Evolutionary conservation across 2,329 filamentous ascomycete genomes (phyloP), one percentile per base, ranked within the genome.

Genomic region (Mariannaea sp.): DNA sequence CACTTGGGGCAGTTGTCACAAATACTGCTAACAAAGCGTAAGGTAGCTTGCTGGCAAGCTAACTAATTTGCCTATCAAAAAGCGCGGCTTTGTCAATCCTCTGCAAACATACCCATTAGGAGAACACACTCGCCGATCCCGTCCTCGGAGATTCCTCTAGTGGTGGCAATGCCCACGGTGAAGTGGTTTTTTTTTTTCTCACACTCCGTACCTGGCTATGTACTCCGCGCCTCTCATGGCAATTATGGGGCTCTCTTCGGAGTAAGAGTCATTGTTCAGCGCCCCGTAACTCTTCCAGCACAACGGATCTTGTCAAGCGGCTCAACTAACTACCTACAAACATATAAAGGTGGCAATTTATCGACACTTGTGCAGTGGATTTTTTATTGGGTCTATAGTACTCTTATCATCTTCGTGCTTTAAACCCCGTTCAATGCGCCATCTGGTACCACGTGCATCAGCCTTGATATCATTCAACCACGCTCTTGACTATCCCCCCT

Each of bases 221-320:
- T n/a, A n/a, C n/a, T n/a, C n/a, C n/a, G n/a, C n/a, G n/a, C n/a
- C n/a, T n/a, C 44, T 46, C 45, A 42, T 33, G 43, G 42, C 14
- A 40, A 57, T 62, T 63, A 58, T 62, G 59, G 55, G 57, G 63
- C 63, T 40, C 36, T 35, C 27, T 4, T 57, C 59, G 41, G 57
- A 61, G 63, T 36, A 56, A 53, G 63, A 65, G 61, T 65, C 63
- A 66, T 55, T 56, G 48, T 51, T 38, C 29, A 39, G 54, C 20
- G 49, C 26, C 29, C 40, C 43, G 35, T 30, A 26, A 33, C 43
- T 38, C 39, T 42, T 42, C 42, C 47, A 29, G 49, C 32, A 10
- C 5, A 40, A 49, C 41, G 19, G 14, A 35, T 27, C 17, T 20
- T 26, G 20, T 9, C 24, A 41, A 47, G 24, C 19, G 29, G 20